Base-by-base conservation (phyloP, 1,139 yeast genomes). In the Barnettozyma hawaiiensis region DNA sequence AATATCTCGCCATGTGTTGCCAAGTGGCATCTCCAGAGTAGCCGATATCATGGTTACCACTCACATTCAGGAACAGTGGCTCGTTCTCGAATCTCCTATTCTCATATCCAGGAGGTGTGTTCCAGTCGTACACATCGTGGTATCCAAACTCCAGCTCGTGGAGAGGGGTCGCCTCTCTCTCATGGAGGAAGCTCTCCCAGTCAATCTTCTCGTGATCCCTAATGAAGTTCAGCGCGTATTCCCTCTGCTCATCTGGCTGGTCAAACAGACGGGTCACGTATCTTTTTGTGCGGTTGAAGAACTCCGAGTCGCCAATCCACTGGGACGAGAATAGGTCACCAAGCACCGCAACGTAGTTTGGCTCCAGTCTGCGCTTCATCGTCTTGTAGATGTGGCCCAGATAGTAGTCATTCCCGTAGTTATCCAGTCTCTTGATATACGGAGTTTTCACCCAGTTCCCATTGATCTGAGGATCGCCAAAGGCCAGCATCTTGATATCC, bases 1-100 rank as follows among this genome's bases (percentile, higher is more conserved):
- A 74, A 66, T 78, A 94, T 49, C 98, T 70, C 1, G 86, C 77
- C 78, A 89, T 76, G 55, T 95, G 95, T 57, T 86, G 96, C 70
- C 82, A 79, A 0, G 96, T 87, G 37, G 95, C 87, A 64, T 94
- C 98, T 0, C 97, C 97, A 42, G 87, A 79, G 60, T 92, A 92
- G 0, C 98, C 98, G 45, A 92, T 80, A 61, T 92, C 98, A 60
- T 92, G 98, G 60, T 92, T 94, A 2, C 98, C 98, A 0, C 96
- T 82, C 34, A 92, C 69, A 58, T 92, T 90, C 46, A 87, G 73
- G 57, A 89, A 76, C 37, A 82, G 64, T 1, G 87, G 85, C 29
- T 64, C 70, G 26, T 62, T 61, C 4, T 62, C 64, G 54, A 48
- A 46, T 50, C 56, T 35, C n/a, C n/a, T n/a, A n/a, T 54, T 54